A percentile compares a stretch with the other conserved stretches of the same genome.
Conservation (phyloP, 2,329 filamentous ascomycete genomes). For the Fusarium sp. region DNA sequence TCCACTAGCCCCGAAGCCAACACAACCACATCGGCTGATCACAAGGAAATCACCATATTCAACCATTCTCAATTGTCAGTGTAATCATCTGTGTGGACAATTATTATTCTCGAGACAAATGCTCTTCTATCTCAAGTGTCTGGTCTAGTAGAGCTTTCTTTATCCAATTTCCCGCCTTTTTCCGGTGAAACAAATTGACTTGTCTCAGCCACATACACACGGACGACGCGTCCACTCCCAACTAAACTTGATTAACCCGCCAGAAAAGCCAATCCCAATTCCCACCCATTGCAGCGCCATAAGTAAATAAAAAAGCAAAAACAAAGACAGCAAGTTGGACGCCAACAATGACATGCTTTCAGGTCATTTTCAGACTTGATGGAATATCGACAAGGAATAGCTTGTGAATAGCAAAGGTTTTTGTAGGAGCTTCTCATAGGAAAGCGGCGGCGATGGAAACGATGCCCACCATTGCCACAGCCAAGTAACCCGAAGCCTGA, state of each 20-base stretch:
- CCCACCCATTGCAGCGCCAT: conserved; percentile 31
- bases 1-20: neutral
- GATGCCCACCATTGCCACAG: conserved; percentile 41
- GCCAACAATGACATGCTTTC: conserved; percentile 10
- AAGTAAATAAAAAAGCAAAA: conserved; percentile 17
- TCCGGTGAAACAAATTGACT: conserved; percentile 24
- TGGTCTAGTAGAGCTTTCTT: neutral
- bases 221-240: conserved; percentile 6
- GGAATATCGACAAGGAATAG: conserved; percentile 3
- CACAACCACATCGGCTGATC: neutral
- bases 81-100: conserved; percentile 2
- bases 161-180: conserved; percentile 20
- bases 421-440: neutral
- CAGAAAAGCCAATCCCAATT: conserved; percentile 20
- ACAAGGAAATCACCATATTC: too few relatives aligned
- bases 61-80: neutral
- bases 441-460: conserved; percentile 29
- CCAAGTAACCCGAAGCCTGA: conserved; percentile 36
- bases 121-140: conserved; percentile 4
- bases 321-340: neutral
- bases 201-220: conserved; percentile 37
- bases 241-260: conserved; percentile 12
- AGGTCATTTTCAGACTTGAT: neutral
- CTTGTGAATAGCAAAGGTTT: neutral
- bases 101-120: conserved; percentile 19